Base-by-base conservation (phyloP, 1,284 basidiomycete genomes). In the Marasmius fiardii region DNA sequence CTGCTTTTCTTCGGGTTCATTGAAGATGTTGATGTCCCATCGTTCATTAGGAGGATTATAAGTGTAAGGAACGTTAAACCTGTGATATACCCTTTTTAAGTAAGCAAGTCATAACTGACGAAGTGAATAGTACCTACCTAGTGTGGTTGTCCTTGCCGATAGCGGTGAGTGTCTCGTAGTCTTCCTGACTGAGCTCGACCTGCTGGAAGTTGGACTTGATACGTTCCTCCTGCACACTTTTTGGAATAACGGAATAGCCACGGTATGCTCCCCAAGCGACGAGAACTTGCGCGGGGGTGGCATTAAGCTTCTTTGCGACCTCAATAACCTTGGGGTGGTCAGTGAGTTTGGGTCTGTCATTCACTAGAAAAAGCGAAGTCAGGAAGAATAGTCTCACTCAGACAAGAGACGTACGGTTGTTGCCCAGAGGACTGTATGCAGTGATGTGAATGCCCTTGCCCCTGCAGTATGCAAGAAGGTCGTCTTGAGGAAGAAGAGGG, bases 391-490 rank as follows among this genome's bases (percentile, higher is more conserved):
- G 12, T 12, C 28, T 31, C 31, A 56, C 24, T 26, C 7, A 43
- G 14, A 41, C 11, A 16, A 28, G 53, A 24, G 55, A 67, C 76
- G 65, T 68, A 84, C 84, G 65, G 69, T 87, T 89, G 72, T 92
- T 90, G 16, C 93, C 93, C 1, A 95, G 79, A 10, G 92, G 92
- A 57, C 85, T 88, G 75, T 93, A 95, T 0, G 92, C 91, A 11
- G 91, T 92, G 61, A 94, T 73, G 60, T 88, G 80, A 64, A 95
- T 94, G 60, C 79, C 79, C 68, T 92, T 84, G 58, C 82, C 71
- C 63, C 86, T 83, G 75, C 83, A 86, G 74, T 80, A 90, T 20
- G 75, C 76, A 48, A 88, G 75, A 50, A 91, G 80, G 14, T 88
- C 84, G 54, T 86, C 80, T 62, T 92, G 88, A 3, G 80, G 86